These are phyloP conservation scores for Pichia sporocuriosa DNA, from an alignment of 805 yeast species.

Conservation along the genomic window DNA sequence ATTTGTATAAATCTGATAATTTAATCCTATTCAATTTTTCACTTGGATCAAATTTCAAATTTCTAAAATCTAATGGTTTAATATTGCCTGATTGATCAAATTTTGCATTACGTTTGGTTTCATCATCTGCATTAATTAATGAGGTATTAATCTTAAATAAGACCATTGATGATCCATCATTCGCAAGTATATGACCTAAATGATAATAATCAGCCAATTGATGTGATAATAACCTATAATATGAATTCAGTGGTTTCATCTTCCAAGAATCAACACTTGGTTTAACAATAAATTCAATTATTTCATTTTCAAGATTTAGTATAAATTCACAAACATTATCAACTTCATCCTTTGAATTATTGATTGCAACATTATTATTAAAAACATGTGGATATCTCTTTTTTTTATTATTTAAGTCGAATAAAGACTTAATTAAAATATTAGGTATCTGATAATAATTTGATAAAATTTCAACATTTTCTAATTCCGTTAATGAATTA, in stretches of 20 bases:
- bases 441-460: conserved; percentile 23
- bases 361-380: background rate
- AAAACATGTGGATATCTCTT: conserved; percentile 8
- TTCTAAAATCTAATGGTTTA: conserved; percentile 27
- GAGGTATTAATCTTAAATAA: conserved; percentile 33
- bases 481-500: conserved; percentile 8
- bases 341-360: background rate
- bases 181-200: conserved; percentile 49
- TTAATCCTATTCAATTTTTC: conserved; percentile 29
- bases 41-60: conserved; percentile 25
- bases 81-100: conserved; percentile 29
- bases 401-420: conserved; percentile 22
- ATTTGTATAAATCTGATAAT: conserved; percentile 22
- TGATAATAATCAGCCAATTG: conserved; percentile 63
- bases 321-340: conserved; percentile 41
- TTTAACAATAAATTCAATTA: conserved; percentile 38
- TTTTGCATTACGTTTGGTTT: conserved; percentile 25
- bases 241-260: conserved; percentile 57
- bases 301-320: conserved; percentile 40
- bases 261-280: conserved; percentile 36
- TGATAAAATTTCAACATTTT: conserved; percentile 19
- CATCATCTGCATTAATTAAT: conserved; percentile 31
- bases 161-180: conserved; percentile 44
- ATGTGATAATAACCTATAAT: conserved; percentile 60
- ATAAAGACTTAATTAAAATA: conserved; percentile 26